Evolutionary conservation across 2,329 filamentous ascomycete genomes (phyloP).

Genomic region (Stagonosporopsis vannaccii): DNA sequence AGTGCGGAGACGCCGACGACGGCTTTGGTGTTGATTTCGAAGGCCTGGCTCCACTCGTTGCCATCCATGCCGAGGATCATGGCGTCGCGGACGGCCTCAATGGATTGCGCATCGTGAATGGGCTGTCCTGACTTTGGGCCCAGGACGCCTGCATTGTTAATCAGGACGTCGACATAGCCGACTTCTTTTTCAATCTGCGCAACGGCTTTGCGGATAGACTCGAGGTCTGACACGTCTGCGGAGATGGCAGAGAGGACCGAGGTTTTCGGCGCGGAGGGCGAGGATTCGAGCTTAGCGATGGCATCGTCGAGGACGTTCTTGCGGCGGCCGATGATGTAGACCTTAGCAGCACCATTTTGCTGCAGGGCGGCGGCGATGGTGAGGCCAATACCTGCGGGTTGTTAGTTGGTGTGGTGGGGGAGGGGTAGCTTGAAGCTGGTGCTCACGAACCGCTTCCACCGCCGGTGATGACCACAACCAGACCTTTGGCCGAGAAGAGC

Average conservation of each 20-base stretch:
- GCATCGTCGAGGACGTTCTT: constrained; percentile 52
- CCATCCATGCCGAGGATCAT: constrained; percentile 43
- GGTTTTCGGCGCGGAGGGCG: constrained; percentile 36
- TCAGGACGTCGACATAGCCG: constrained; percentile 60
- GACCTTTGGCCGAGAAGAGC: constrained; percentile 51
- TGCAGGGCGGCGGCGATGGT: constrained; percentile 53
- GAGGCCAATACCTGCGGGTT: constrained; percentile 47
- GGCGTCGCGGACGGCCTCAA: constrained; percentile 53
- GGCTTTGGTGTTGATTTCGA: constrained; percentile 56
- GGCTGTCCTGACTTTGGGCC: constrained; percentile 54
- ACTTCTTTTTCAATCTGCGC: constrained; percentile 52
- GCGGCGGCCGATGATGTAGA: constrained; percentile 57
- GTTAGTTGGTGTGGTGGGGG: constrained; percentile 21
- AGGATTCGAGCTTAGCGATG: constrained; percentile 43
- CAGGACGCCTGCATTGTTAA: constrained; percentile 60
- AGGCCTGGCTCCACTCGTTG: constrained; percentile 45
- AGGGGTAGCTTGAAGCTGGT: constrained; percentile 36
- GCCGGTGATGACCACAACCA: constrained; percentile 53
- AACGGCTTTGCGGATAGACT: constrained; percentile 52
- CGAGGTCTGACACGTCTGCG: constrained; percentile 53
- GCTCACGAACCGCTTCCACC: constrained; percentile 49
- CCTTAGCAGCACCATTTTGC: constrained; percentile 51
- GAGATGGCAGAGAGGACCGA: constrained; percentile 50
- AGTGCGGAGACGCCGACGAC: constrained; percentile 55
- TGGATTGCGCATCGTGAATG: constrained; percentile 53